Evolutionary conservation across 805 yeast genomes (phyloP).

Genomic region (Yarrowia yakushimensis): DNA sequence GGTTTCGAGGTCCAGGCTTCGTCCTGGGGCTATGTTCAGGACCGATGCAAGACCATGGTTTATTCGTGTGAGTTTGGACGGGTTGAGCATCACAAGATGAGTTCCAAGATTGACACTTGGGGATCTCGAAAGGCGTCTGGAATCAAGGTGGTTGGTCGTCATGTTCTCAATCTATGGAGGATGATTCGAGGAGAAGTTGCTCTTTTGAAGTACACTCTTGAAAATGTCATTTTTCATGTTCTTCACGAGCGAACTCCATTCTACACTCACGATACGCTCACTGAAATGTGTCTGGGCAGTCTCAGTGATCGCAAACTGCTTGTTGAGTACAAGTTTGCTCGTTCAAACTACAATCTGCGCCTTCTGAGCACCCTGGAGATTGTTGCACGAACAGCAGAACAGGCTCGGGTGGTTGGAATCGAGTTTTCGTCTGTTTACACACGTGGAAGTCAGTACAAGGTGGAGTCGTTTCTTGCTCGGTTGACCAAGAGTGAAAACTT

Average conservation of each 20-base stretch:
- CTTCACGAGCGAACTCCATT: constrained; percentile 68
- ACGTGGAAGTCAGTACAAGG: constrained; percentile 91
- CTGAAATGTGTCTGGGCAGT: constrained; percentile 34
- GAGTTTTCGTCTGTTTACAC: constrained; percentile 85
- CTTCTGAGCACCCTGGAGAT: constrained; percentile 62
- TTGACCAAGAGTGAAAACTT: constrained; percentile 73
- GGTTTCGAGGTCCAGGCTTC: constrained; percentile 78
- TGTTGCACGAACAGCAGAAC: constrained; percentile 69
- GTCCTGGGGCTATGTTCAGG: constrained; percentile 89
- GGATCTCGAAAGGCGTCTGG: constrained; percentile 76
- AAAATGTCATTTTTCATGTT: constrained; percentile 66
- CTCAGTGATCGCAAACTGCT: background rate
- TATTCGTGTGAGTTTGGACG: constrained; percentile 58
- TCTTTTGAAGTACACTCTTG: constrained; percentile 67
- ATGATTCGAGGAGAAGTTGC: constrained; percentile 58
- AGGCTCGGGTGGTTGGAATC: constrained; percentile 80
- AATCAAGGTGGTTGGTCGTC: constrained; percentile 71
- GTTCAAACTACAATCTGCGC: constrained; percentile 45
- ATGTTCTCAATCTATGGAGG: constrained; percentile 83
- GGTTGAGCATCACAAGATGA: constrained; percentile 45
- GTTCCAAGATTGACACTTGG: constrained; percentile 53
- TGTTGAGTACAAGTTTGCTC: constrained; percentile 46
- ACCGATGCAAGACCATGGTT: constrained; percentile 42
- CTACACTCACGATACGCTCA: constrained; percentile 48
- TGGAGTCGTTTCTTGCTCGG: constrained; percentile 77